These are phyloP conservation scores for Xylariaceae sp. DNA, from an alignment of 2,329 filamentous ascomycete genomes.

Conservation along the genomic window DNA sequence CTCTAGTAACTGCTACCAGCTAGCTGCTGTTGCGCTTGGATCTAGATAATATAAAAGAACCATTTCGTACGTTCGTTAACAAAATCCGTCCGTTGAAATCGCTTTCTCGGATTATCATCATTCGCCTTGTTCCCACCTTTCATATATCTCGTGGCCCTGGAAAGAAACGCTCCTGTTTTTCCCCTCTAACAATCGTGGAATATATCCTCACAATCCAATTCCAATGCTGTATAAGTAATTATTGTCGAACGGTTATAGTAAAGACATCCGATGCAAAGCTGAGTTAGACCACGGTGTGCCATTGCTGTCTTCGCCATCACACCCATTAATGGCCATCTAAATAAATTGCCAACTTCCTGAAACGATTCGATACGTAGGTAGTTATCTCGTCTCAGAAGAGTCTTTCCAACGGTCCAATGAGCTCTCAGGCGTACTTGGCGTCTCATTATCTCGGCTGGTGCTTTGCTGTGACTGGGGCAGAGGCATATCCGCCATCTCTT, in stretches of 20 bases:
- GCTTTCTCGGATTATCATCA: not conserved
- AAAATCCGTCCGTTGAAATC: not conserved
- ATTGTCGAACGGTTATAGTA: not conserved
- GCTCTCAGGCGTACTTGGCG: slow-evolving; percentile 1
- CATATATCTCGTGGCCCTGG: not conserved
- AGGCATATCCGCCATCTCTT: slow-evolving; percentile 27
- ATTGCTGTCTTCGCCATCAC: not conserved
- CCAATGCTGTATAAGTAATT: not conserved
- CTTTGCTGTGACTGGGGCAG: not conserved
- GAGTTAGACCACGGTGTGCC: not conserved
- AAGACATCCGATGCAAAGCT: not conserved
- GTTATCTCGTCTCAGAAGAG: not conserved
- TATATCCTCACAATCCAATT: not conserved
- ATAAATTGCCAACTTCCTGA: not conserved
- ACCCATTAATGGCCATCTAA: not conserved
- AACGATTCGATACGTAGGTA: not conserved
- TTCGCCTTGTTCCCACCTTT: not conserved
- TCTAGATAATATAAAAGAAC: not conserved
- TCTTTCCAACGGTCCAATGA: not conserved
- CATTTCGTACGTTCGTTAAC: not conserved
- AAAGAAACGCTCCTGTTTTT: not conserved
- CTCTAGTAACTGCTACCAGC: not conserved
- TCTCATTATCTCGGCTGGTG: slow-evolving; percentile 15
- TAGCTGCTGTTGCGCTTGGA: not conserved
- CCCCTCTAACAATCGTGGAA: not conserved